phyloP scores from a whole-genome alignment of 768 basidiomycete species.

The Gelatoporia subvermispora region DNA sequence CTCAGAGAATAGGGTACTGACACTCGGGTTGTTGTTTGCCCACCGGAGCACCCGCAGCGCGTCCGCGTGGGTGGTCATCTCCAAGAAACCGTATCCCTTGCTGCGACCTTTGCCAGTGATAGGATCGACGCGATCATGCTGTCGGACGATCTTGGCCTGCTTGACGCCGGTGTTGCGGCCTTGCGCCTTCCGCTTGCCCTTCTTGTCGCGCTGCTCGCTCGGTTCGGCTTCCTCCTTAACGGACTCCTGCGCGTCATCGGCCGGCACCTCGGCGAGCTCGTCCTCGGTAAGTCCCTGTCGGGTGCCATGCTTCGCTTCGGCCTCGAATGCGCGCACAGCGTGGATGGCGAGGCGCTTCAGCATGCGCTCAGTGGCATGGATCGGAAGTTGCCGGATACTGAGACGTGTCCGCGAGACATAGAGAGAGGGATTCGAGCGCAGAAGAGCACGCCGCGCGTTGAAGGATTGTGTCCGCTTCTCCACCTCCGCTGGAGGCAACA shows the following conservation, averaged over 20 bases:
- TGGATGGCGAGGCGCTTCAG: constrained; percentile 85
- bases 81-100: constrained; percentile 94
- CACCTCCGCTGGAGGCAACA: constrained; percentile 68
- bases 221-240: constrained; percentile 21
- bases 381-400: constrained; percentile 87
- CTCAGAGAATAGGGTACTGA: constrained; percentile 57
- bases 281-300: constrained; percentile 64
- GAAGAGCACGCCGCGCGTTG: constrained; percentile 75
- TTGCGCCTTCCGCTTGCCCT: constrained; percentile 24
- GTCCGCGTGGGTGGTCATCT: constrained; percentile 83
- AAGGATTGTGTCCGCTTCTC: constrained; percentile 84
- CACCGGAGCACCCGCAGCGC: constrained; percentile 88
- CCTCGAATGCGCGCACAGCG: constrained; percentile 72
- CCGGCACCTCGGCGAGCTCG: constrained; percentile 52
- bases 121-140: constrained; percentile 83
- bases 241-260: constrained; percentile 20
- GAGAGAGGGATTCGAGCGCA: constrained; percentile 88
- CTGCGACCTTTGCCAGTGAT: constrained; percentile 82
- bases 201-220: constrained; percentile 20
- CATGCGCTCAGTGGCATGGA: constrained; percentile 84
- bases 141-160: constrained; percentile 90
- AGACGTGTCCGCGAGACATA: constrained; percentile 94
- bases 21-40: constrained; percentile 84
- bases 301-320: constrained; percentile 61
- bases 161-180: constrained; percentile 52